Conservation (phyloP, 2,329 filamentous ascomycete species). For the Leptographium radiaticola region DNA sequence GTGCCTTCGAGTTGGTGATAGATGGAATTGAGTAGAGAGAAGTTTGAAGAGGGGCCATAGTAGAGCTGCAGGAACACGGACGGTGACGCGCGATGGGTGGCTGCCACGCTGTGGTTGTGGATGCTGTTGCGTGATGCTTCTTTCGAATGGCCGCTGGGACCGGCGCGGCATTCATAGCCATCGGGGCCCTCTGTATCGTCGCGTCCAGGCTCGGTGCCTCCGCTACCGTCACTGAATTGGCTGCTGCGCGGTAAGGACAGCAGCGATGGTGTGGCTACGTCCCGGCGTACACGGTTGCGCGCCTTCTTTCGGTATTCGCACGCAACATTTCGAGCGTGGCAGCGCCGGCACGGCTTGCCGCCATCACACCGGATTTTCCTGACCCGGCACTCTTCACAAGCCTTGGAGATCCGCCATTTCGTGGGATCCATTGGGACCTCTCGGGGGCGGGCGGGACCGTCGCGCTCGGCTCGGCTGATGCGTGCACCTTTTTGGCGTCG, state of each 20-base stretch:
- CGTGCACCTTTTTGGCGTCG: too few species aligned
- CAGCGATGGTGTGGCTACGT: background rate
- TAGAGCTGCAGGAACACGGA: constrained; percentile 11
- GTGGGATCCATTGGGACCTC: constrained; percentile 5
- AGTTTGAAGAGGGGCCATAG: constrained; percentile 11
- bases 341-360: constrained; percentile 9
- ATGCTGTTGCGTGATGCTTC: background rate
- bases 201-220: background rate
- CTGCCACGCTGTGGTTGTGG: constrained; percentile 9
- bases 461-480: too few species aligned
- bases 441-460: background rate
- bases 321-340: constrained; percentile 5
- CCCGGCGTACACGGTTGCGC: constrained; percentile 9
- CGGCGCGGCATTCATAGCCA: background rate
- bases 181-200: background rate
- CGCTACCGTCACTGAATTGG: too few species aligned
- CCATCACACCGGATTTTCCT: constrained; percentile 12
- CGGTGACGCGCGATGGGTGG: constrained; percentile 9
- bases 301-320: constrained; percentile 12
- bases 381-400: constrained; percentile 10
- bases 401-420: constrained; percentile 11
- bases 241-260: background rate
- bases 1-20: constrained; percentile 10
- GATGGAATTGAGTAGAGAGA: constrained; percentile 9
- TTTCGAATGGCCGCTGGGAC: background rate